Conservation (phyloP, 2,329 filamentous ascomycete genomes). For the Aspergillus costaricaensis region DNA sequence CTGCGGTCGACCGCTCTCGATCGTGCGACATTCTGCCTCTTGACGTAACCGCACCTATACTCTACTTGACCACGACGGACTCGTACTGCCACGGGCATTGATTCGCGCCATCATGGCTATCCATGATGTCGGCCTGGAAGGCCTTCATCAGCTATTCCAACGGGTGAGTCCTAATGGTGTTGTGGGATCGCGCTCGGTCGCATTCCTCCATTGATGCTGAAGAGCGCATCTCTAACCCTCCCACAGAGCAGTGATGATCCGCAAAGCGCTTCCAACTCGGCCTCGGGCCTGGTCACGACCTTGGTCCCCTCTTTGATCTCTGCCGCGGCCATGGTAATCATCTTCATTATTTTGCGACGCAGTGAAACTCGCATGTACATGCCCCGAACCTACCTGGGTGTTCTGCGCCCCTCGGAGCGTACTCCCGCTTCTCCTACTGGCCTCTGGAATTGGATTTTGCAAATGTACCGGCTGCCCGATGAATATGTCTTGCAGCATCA, state of each 20-base stretch:
- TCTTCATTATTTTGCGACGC: conserved; percentile 54
- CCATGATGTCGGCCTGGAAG: conserved; percentile 18
- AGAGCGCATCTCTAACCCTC: conserved; percentile 7
- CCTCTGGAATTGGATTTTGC: conserved; percentile 66
- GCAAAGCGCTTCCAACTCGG: conserved; percentile 35
- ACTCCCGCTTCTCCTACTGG: conserved; percentile 62
- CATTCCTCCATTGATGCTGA: neutral
- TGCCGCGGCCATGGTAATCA: conserved; percentile 48
- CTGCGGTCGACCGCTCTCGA: neutral
- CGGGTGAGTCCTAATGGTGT: conserved; percentile 20
- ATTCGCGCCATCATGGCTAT: conserved; percentile 18
- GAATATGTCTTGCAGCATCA: conserved; percentile 84
- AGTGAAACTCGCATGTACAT: conserved; percentile 55
- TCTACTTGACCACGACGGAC: neutral
- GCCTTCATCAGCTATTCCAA: conserved; percentile 22
- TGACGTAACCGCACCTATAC: neutral
- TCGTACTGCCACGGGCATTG: neutral
- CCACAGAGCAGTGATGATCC: conserved; percentile 12
- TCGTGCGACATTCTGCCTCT: neutral
- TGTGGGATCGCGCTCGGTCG: neutral
- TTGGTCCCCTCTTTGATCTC: conserved; percentile 50
- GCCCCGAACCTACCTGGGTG: conserved; percentile 57
- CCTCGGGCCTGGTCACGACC: conserved; percentile 52
- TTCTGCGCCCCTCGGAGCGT: conserved; percentile 56
- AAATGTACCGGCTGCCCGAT: conserved; percentile 69